phyloP scores from a whole-genome alignment of 2,329 filamentous ascomycete species.

The Penicillium brevicompactum region DNA sequence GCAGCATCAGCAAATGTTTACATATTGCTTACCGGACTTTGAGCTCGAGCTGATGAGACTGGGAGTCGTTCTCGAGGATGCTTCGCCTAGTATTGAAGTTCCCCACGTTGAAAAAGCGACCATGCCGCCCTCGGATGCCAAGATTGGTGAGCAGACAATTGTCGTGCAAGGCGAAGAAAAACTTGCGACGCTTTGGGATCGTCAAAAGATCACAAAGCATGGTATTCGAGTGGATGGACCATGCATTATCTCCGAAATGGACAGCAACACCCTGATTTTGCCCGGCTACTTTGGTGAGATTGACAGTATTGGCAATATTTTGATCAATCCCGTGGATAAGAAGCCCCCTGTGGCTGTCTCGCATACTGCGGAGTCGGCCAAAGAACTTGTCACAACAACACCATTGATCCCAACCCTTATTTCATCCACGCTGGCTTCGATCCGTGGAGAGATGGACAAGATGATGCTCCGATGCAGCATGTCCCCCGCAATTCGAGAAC shows the following conservation, averaged over 20 bases:
- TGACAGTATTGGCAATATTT: conserved; percentile 52
- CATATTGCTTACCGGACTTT: conserved; percentile 45
- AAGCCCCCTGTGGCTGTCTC: conserved; percentile 26
- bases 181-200: conserved; percentile 50
- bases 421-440: conserved; percentile 49
- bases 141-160: conserved; percentile 44
- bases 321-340: conserved; percentile 46
- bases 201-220: conserved; percentile 43
- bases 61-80: conserved; percentile 48
- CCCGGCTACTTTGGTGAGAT: conserved; percentile 52
- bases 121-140: conserved; percentile 38
- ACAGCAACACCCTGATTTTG: conserved; percentile 54
- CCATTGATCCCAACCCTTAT: conserved; percentile 50
- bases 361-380: conserved; percentile 42
- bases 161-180: conserved; percentile 43
- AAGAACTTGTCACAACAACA: conserved; percentile 39
- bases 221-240: conserved; percentile 47
- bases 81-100: conserved; percentile 46
- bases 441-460: conserved; percentile 53
- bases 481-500: conserved; percentile 54
- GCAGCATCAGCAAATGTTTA: conserved; percentile 50
- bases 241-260: conserved; percentile 54
- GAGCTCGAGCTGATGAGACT: conserved; percentile 54
- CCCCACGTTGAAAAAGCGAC: conserved; percentile 34
- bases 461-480: conserved; percentile 55